These are phyloP conservation scores for Sclerotinia glacialis DNA, from an alignment of 2,329 filamentous ascomycete genomes.

Conservation along the genomic window DNA sequence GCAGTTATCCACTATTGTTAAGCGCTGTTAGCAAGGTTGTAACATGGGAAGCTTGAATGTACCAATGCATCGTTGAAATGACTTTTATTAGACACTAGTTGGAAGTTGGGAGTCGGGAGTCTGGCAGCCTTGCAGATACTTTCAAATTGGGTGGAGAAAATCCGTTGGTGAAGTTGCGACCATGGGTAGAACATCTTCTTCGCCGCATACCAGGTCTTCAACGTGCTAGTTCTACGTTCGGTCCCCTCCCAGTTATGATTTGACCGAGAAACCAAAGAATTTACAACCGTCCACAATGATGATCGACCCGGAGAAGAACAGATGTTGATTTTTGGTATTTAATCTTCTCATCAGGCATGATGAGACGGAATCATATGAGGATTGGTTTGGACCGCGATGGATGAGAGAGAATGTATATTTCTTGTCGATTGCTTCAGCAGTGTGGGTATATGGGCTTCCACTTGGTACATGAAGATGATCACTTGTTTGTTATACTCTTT, in stretches of 20 bases:
- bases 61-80: neutral
- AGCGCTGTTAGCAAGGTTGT: neutral
- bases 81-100: neutral
- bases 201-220: neutral
- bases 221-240: neutral
- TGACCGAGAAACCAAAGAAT: neutral
- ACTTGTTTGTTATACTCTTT: no score
- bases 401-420: no score
- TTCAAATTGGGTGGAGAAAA: neutral
- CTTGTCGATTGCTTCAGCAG: no score
- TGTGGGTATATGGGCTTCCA: no score
- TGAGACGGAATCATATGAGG: no score
- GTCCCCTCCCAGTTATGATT: neutral
- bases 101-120: neutral
- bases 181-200: neutral
- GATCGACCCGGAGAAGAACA: neutral
- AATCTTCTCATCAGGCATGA: no score
- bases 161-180: neutral
- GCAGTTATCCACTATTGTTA: conserved; percentile 5
- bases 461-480: no score
- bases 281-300: neutral
- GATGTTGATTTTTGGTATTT: no score
- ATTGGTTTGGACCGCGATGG: no score
- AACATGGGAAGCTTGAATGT: neutral
- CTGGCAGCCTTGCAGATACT: neutral